These are phyloP conservation scores for Eimeria praecox DNA, from an alignment of 169 alveolate species.

Conservation along the genomic window DNA sequence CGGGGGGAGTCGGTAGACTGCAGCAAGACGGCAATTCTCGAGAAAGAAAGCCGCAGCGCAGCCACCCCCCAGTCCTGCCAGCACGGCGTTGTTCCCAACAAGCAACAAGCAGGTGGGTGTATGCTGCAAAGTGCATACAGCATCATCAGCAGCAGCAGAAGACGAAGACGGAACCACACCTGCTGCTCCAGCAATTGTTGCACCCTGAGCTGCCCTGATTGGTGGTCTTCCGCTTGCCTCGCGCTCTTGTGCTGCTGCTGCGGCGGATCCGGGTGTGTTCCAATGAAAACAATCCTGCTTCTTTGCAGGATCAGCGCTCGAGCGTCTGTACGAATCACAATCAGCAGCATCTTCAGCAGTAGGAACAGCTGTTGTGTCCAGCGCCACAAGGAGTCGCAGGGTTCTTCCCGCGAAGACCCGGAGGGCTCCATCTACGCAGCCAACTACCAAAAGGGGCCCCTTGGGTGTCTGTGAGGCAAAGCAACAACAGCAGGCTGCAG, in stretches of 20 bases:
- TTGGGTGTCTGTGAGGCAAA: conserved; percentile 39
- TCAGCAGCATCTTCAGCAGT: not conserved
- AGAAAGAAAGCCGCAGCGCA: conserved; percentile 30
- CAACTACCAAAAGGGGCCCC: conserved; percentile 41
- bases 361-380: conserved; percentile 6
- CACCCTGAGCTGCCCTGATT: not conserved
- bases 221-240: not conserved
- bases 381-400: conserved; percentile 17
- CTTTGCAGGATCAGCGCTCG: not conserved
- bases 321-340: not conserved
- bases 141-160: not conserved
- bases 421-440: conserved; percentile 45
- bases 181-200: conserved; percentile 1
- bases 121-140: not conserved
- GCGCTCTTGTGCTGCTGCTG: not conserved
- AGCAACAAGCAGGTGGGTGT: conserved; percentile 39
- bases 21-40: conserved; percentile 48
- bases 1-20: conserved; percentile 20
- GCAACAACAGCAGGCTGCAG: conserved; percentile 67
- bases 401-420: conserved; percentile 41
- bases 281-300: not conserved
- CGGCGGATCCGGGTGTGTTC: not conserved
- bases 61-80: conserved; percentile 49
- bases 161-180: not conserved
- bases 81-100: conserved; percentile 57